These are phyloP conservation scores for Corynespora cassiicola DNA, from an alignment of 2,329 filamentous ascomycete species.

Conservation along the genomic window DNA sequence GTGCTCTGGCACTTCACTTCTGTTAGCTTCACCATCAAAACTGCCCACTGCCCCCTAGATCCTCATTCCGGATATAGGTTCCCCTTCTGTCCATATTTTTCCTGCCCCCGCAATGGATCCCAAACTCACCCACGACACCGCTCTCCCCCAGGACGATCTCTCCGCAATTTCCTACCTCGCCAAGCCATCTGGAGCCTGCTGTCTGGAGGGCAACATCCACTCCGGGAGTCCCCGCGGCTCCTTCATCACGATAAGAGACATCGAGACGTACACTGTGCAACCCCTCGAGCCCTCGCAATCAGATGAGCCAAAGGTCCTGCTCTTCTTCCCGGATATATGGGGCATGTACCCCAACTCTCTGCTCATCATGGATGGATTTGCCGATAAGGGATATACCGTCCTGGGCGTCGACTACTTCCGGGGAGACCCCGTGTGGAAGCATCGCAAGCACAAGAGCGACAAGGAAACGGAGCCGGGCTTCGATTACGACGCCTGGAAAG, in stretches of 20 bases:
- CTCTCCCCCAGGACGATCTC: constrained; percentile 5
- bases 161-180: constrained; percentile 18
- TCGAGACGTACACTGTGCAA: constrained; percentile 49
- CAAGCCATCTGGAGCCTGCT: constrained; percentile 48
- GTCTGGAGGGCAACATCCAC: constrained; percentile 50
- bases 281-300: constrained; percentile 28
- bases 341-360: constrained; percentile 53
- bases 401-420: constrained; percentile 56
- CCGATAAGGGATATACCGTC: constrained; percentile 52
- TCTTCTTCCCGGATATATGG: constrained; percentile 57
- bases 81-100: no score
- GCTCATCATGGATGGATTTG: constrained; percentile 56
- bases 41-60: no score
- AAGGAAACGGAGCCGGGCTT: constrained; percentile 39
- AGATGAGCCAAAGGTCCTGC: constrained; percentile 39
- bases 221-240: constrained; percentile 46
- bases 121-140: constrained; percentile 2
- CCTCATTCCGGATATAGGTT: no score
- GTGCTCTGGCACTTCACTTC: no score
- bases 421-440: constrained; percentile 55
- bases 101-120: constrained; percentile 2
- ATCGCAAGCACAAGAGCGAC: constrained; percentile 36
- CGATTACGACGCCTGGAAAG: constrained; percentile 57
- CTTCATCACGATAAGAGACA: constrained; percentile 39
- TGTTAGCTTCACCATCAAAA: no score